Base-by-base conservation (phyloP, 2,329 filamentous ascomycete species). In the Ophiocordyceps australis region DNA sequence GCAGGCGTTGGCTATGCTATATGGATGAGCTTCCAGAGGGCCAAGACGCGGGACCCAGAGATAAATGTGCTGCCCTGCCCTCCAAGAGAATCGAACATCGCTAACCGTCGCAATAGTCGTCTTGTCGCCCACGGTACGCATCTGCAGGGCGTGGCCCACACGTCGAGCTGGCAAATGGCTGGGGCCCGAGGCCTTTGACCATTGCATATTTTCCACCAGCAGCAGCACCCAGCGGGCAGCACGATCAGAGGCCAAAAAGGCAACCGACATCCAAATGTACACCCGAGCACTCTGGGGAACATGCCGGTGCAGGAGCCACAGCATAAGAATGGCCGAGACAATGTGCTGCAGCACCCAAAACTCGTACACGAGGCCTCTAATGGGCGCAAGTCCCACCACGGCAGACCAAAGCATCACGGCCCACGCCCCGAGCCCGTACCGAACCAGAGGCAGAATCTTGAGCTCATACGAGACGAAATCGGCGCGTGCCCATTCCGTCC, bases 281-380 rank as follows among this genome's bases (percentile, higher is more conserved):
- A 68, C 67, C 16, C 51, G 55, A 6, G 72, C 63, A 24, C 64
- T 60, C 7, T 40, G 38, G 2, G 74, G 74, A 4, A 75, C 59
- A 41, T 81, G 74, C 20, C 61, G 49, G 37, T 73, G 68, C 8
- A 78, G 45, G 21, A 75, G 53, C 50, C 65, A 74, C 20, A 78
- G 48, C 38, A 80, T 63, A 14, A 73, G 40, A 17, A 63, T 55
- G 29, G 70, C 70, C 4, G 68, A 64, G 11, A 65, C 42, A 15
- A 79, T 50, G 41, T 81, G 75, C 44, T 81, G 75, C 4, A 69
- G 36, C 11, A 80, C 62, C 40, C 79, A 81, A 1, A 77, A 31
- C 48, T 81, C 75, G 42, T 80, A 80, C 6, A 60, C 59, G 50
- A 71, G 54, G n/a, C 66, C 59, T 5, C 75, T 62, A 18, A 80